These are phyloP conservation scores for Cordyceps cateniannulata DNA, from an alignment of 2,329 filamentous ascomycete genomes.

Conservation along the genomic window DNA sequence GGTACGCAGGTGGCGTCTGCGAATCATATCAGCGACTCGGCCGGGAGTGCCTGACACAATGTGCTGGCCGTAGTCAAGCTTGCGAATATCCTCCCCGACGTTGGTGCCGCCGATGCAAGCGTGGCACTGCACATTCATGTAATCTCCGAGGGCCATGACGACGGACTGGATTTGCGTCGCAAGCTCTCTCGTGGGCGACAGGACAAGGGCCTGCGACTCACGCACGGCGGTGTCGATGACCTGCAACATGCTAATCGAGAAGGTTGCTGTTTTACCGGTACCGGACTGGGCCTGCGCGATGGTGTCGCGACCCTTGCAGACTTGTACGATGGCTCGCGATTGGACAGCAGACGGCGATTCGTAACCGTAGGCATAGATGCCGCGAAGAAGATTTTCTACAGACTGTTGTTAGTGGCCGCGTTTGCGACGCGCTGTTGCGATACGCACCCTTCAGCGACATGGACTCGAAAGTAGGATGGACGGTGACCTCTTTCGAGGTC, in stretches of 20 bases:
- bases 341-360: conserved; percentile 97
- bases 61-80: conserved; percentile 95
- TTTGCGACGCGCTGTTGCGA: neutral
- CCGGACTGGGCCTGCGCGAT: conserved; percentile 97
- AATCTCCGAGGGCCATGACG: conserved; percentile 98
- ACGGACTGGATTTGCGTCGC: conserved; percentile 98
- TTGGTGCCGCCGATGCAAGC: conserved; percentile 98
- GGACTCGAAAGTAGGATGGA: conserved; percentile 87
- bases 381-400: conserved; percentile 83
- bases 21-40: conserved; percentile 67
- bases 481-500: conserved; percentile 95
- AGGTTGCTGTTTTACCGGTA: conserved; percentile 94
- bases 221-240: conserved; percentile 90
- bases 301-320: conserved; percentile 98
- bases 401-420: conserved; percentile 1
- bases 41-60: conserved; percentile 98
- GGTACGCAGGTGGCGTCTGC: conserved; percentile 49
- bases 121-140: conserved; percentile 99
- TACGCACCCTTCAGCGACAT: conserved; percentile 81
- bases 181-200: conserved; percentile 92
- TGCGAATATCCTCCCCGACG: conserved; percentile 94
- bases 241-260: conserved; percentile 93
- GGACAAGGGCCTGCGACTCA: conserved; percentile 88
- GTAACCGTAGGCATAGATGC: conserved; percentile 97
- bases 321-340: conserved; percentile 95